Evolutionary conservation across 2,329 filamentous ascomycete species (phyloP), one percentile per base, ranked within the genome.

Genomic region (Ceratocystis albifundus): DNA sequence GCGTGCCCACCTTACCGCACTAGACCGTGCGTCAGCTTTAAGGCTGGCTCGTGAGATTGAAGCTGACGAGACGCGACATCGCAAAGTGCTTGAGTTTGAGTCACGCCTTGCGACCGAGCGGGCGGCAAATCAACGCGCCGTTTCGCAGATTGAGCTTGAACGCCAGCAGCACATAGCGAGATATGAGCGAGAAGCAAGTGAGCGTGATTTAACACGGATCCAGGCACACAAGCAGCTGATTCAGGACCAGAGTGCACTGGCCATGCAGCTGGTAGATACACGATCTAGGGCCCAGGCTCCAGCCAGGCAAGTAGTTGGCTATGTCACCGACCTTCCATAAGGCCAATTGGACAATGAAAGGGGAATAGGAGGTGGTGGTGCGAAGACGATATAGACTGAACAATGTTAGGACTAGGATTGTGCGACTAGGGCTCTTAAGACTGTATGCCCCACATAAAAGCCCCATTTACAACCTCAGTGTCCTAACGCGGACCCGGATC

Each of bases 171-270:
- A 82, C 1, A 64, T 64, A 59, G 80, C 83, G 65, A 71, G 74
- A 10, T 71, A 83, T 17, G 81, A 84, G 65, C 72, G 74, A 28
- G 75, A 73, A 10, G 76, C 78, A 12, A 80, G 83, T 45, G 72
- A 74, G 41, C 73, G 82, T 25, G 74, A 81, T 61, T 75, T 76
- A 69, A 75, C 72, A 44, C 71, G 81, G 17, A 72, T 84, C 7
- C 75, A 76, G 64, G 79, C 81, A 71, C 82, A 84, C 73, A 78
- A 76, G 74, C 80, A 76, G 71, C 71, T 84, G 63, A 80, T 84
- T 1, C 80, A 84, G 63, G 75, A 74, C 53, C 76, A 77, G 70
- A 75, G 77, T 68, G 74, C 73, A 69, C 66, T 77, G 65, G 76
- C 76, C 0, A 74, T 72, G 67, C 76, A 76, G 70, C 71, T 84